Evolutionary conservation across 768 basidiomycete genomes (phyloP), one percentile per base, ranked within the genome.

Genomic region (Fomitopsis serialis): DNA sequence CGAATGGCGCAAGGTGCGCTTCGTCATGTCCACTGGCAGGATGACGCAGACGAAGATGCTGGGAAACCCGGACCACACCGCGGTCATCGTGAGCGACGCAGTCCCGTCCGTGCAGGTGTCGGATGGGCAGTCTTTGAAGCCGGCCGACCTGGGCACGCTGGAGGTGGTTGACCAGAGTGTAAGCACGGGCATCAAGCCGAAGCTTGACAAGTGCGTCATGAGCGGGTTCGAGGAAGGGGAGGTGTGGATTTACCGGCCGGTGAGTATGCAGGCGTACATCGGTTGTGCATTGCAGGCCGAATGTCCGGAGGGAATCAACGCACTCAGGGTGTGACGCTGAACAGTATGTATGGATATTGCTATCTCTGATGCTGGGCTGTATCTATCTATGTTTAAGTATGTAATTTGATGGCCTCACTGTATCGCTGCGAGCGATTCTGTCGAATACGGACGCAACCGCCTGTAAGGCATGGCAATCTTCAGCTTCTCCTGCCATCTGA

Each of bases 171-270:
- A 84, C 59, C 81, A 84, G 62, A 74, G 75, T 40, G 66, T 72
- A 56, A 74, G 75, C 42, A 66, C 71, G 56, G 72, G 73, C 3
- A 62, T 61, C 29, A 68, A 69, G 17, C 81, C 81, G 29, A 56
- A 63, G 52, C 59, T 70, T 37, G 57, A 55, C 36, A 71, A 64
- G 17, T 82, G 81, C 60, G 73, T 76, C 55, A 63, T 82, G 53
- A 61, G 61, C 21, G 65, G 64, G 43, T 63, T 84, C 49, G 68
- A 72, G 55, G 66, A 72, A 57, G 81, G 81, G 3, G 78, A 81
- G 63, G 65, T 82, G 51, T 81, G 80, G 80, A 74, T 82, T 25
- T 82, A 81, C 58, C 62, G 81, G 35, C 79, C 80, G 6, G 70
- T 79, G 25, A 59, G 70, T n/a, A 71, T 77, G 71, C 56, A 68